Conservation (phyloP, 2,329 filamentous ascomycete species). For the Bertia moriformis region DNA sequence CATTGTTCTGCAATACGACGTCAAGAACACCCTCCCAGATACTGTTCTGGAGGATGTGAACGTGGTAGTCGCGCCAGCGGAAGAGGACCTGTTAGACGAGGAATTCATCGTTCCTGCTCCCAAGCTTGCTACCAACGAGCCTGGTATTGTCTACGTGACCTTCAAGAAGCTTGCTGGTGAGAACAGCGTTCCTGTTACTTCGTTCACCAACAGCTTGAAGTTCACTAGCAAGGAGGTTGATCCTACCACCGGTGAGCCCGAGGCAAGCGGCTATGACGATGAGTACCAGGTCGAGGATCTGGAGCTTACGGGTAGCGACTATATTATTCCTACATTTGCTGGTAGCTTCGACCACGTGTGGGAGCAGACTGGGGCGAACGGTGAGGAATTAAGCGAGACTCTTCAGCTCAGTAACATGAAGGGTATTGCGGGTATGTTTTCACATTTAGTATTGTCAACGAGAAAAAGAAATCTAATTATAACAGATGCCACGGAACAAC, state of each 20-base stretch:
- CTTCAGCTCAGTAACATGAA: slow-evolving; percentile 76
- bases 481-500: slow-evolving; percentile 78
- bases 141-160: slow-evolving; percentile 86
- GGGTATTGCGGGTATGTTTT: slow-evolving; percentile 65
- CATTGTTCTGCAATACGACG: slow-evolving; percentile 86
- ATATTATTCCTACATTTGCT: slow-evolving; percentile 82
- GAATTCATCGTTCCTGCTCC: slow-evolving; percentile 87
- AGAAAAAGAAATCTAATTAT: slow-evolving; percentile 4
- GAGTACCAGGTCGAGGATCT: slow-evolving; percentile 95
- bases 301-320: slow-evolving; percentile 81
- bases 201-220: slow-evolving; percentile 84
- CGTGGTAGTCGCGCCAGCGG: slow-evolving; percentile 62
- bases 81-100: slow-evolving; percentile 74
- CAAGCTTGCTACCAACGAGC: slow-evolving; percentile 68
- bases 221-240: slow-evolving; percentile 98
- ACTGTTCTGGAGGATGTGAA: slow-evolving; percentile 84
- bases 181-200: slow-evolving; percentile 60
- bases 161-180: slow-evolving; percentile 75
- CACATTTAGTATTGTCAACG: not conserved
- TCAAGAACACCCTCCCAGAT: slow-evolving; percentile 91
- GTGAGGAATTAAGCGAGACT: slow-evolving; percentile 83
- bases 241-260: slow-evolving; percentile 79
- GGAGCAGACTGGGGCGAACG: slow-evolving; percentile 80
- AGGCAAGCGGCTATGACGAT: slow-evolving; percentile 86
- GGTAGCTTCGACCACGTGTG: slow-evolving; percentile 92